Base-by-base conservation (phyloP, 2,329 filamentous ascomycete genomes). In the Calonectria fujianensis region DNA sequence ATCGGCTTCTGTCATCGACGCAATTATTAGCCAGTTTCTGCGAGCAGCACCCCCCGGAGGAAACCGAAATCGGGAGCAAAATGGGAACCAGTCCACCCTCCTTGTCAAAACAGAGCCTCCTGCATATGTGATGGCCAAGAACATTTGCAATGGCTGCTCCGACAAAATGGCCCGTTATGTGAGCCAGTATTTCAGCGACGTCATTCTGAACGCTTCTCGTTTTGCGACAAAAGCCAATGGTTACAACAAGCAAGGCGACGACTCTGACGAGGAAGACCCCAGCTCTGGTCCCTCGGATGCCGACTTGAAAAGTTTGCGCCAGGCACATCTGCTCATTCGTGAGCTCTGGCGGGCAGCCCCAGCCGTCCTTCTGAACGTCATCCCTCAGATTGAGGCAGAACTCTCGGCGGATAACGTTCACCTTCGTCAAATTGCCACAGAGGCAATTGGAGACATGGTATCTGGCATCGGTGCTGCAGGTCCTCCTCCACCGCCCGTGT, bases 131-230 rank as follows among this genome's bases (percentile, higher is more conserved):
- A 98, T 98, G 94, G 96, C 97, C 29, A 98, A 97, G 85, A 95
- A 94, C 3, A 93, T 99, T 57, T 99, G 97, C 87, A 97, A 96
- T 81, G 91, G 91, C 24, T 97, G 93, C 79, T 92, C 95, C 0
- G 96, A 98, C 79, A 97, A 97, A 85, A 98, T 99, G 96, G 94
- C 95, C 1, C 94, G 96, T 75, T 95, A 97, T 79, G 94, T 98
- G 71, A 96, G 95, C 78, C 96, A 98, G 82, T 99, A 98, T 84
- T 99, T 99, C 84, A 98, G 96, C 85, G 96, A 98, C 72, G 96
- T 98, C 67, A 97, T 99, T 73, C 93, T 98, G 75, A 96, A 98
- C 82, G 94, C 96, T 4, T 96, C 93, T 48, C 91, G 88, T 16
- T 89, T 91, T 59, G 88, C 87, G 27, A 87, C 87, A 13, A 88